Evolutionary conservation across 805 yeast species (phyloP), one percentile per base, ranked within the genome.

Genomic region (Yamadazyma sp.): DNA sequence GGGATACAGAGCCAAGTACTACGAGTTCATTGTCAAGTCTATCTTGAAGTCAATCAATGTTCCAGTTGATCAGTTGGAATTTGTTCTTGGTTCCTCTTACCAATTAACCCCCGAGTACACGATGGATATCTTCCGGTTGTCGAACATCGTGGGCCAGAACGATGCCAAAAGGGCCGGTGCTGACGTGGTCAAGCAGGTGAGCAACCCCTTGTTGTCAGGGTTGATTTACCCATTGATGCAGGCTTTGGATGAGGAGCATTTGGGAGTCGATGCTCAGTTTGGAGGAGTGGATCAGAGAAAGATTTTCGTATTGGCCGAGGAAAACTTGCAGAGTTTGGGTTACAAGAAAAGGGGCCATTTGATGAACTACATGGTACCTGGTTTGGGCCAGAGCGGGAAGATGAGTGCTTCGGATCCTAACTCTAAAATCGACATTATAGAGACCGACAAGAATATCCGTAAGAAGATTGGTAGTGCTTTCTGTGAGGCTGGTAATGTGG

Each of bases 221-320:
- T 77, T 93, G 60, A 88, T 93, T 51, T 93, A 93, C 66, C 99
- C 99, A 39, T 77, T 95, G 58, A 93, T 93, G 99, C 99, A 93
- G 70, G 97, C 97, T 5, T 74, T 93, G 42, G 99, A 93, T 62
- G 99, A 93, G 65, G 83, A 93, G 57, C 82, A 82, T 62, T 76
- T 93, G 55, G 84, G 73, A 20, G 88, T 78, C 26, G 99, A 93
- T 62, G 95, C 78, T 16, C 99, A 93, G 69, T 93, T 93, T 55
- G 99, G 99, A 50, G 99, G 99, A 62, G 95, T 93, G 38, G 99
- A 93, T 64, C 99, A 93, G 71, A 82, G 99, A 68, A 93, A 93
- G 70, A 93, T 93, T 56, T 93, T 93, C 52, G 97, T 89, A 18
- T 74, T 93, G 38, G 98, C 99, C 6, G 99, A 93, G 64, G 99